Evolutionary conservation across 2,329 filamentous ascomycete species (phyloP), one percentile per base, ranked within the genome.

Genomic region (Microsporum ferrugineum): DNA sequence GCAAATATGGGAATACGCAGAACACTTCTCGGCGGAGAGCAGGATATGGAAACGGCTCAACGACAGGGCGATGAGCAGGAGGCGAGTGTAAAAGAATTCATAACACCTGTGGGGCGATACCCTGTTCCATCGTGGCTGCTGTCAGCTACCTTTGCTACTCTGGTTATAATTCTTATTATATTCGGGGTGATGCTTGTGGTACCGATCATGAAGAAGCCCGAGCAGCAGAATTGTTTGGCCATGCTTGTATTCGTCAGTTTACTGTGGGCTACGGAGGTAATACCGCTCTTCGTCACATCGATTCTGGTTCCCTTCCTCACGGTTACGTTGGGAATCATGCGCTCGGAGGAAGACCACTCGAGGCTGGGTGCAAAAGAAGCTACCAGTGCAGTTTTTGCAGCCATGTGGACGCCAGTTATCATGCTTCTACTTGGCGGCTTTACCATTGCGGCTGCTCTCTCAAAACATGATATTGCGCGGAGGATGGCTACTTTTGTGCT

Each of bases 351-450:
- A 3, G 81, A 83, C 0, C 80, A 89, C 63, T 76, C 78, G 51
- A 84, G 92, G 27, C 80, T 99, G 5, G 81, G 82, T n/a, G 84
- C 91, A 2, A 91, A 91, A 71, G 82, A 84, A 49, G 91, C 94
- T 0, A 89, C 92, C 0, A 80, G 83, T 33, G 92, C 88, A 69
- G 88, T 96, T 62, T 97, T 99, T 69, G 82, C 90, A 3, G 87
- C 94, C 31, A 99, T 99, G 94, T 99, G 94, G 94, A 96, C 92
- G 2, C 92, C 94, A 0, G 94, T 99, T 60, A 99, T 99, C 67
- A 97, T 99, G 94, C 84, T 99, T 14, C 80, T 99, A 27, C 84
- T 99, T 0, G 94, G 94, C 67, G 94, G 94, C 36, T 99, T 99
- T 71, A 96, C 94, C 1, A 87, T 99, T 60, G 94, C 94, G 7